These are phyloP conservation scores for Colletotrichum plurivorum DNA, from an alignment of 2,329 filamentous ascomycete genomes.

Conservation along the genomic window DNA sequence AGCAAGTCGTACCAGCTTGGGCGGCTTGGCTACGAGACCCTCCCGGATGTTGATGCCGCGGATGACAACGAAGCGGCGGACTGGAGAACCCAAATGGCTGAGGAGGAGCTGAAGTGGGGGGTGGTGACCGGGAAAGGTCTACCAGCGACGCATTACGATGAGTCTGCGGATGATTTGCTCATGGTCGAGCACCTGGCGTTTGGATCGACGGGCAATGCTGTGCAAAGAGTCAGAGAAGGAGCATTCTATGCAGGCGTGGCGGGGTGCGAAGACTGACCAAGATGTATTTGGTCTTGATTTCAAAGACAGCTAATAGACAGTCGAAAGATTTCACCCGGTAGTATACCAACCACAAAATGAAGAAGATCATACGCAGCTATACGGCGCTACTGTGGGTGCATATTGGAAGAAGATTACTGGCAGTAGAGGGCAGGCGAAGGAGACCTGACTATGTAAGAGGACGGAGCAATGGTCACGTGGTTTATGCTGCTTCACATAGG, in stretches of 20 bases:
- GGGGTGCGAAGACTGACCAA: not conserved
- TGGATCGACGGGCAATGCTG: not conserved
- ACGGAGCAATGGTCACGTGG: no score
- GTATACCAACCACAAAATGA: no score
- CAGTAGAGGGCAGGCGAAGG: no score
- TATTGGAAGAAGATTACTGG: no score
- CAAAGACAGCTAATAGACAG: not conserved
- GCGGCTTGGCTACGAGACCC: not conserved
- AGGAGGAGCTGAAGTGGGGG: constrained; percentile 12
- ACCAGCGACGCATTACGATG: not conserved
- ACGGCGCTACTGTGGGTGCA: no score
- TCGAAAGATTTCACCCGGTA: not conserved
- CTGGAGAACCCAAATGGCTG: constrained; percentile 8
- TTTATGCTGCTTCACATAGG: no score
- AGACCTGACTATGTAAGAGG: no score
- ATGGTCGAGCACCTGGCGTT: constrained; percentile 9
- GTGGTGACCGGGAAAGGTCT: not conserved
- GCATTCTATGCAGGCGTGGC: not conserved
- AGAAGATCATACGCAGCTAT: no score
- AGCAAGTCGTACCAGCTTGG: not conserved
- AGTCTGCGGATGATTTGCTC: not conserved
- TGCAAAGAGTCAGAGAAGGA: not conserved
- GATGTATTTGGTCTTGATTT: no score
- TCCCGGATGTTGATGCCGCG: not conserved
- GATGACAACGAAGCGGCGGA: not conserved